These are phyloP conservation scores for Pyrenopolyporus hunteri DNA, from an alignment of 495 filamentous ascomycete species.

Conservation along the genomic window DNA sequence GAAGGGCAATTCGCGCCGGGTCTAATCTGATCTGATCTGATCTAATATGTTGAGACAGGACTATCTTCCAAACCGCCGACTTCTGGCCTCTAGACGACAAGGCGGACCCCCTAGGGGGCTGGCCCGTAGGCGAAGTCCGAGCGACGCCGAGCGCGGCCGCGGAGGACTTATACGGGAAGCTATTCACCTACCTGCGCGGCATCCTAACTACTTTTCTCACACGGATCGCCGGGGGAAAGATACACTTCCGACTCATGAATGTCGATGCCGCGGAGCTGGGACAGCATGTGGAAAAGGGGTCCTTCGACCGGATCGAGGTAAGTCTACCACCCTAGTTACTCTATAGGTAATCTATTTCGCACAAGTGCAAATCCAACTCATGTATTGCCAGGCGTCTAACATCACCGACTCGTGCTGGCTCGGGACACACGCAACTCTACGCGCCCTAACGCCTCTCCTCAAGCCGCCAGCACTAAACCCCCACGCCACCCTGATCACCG, in stretches of 20 bases:
- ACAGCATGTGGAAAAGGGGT: background rate
- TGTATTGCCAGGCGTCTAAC: constrained; percentile 8
- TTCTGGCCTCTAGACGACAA: constrained; percentile 5
- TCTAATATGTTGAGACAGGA: no score
- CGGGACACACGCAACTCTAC: constrained; percentile 5
- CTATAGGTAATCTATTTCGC: no score
- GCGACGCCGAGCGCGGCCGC: constrained; percentile 3
- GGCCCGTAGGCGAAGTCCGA: constrained; percentile 36
- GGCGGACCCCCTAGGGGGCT: constrained; percentile 27
- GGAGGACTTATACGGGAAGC: constrained; percentile 44
- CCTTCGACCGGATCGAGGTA: constrained; percentile 13
- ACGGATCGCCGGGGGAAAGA: background rate
- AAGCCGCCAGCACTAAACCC: constrained; percentile 25
- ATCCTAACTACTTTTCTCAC: constrained; percentile 6
- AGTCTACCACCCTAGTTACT: background rate
- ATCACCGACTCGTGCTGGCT: background rate
- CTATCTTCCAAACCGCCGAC: constrained; percentile 13
- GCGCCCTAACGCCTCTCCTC: constrained; percentile 33
- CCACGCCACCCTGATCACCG: constrained; percentile 41
- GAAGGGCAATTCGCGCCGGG: no score
- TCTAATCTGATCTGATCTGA: no score
- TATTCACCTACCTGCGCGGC: constrained; percentile 37
- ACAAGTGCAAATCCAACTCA: no score
- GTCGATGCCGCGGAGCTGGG: background rate
- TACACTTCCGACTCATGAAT: constrained; percentile 1